These are phyloP conservation scores for Eutypella sp. DNA, from an alignment of 2,329 filamentous ascomycete genomes.

Conservation along the genomic window DNA sequence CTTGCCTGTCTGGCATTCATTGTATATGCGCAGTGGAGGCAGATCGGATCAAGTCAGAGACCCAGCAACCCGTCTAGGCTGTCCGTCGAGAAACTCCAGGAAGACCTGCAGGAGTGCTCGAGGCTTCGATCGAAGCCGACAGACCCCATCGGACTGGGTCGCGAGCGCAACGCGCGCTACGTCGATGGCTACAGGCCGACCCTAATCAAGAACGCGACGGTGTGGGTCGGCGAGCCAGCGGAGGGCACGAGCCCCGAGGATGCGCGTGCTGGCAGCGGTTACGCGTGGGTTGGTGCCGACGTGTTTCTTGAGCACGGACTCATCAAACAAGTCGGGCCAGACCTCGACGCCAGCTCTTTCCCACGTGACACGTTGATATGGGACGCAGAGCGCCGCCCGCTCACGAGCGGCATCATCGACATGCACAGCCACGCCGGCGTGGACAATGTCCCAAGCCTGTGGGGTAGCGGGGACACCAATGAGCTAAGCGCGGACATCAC, in stretches of 20 bases:
- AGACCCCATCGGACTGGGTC: slow-evolving; percentile 51
- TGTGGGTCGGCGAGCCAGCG: slow-evolving; percentile 60
- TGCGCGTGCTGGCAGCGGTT: slow-evolving; percentile 54
- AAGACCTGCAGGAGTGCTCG: slow-evolving; percentile 51
- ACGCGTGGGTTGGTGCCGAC: slow-evolving; percentile 55
- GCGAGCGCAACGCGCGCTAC: slow-evolving; percentile 57
- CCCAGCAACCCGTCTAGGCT: slow-evolving; percentile 26
- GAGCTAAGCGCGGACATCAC: slow-evolving; percentile 61
- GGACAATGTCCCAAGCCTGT: slow-evolving; percentile 48
- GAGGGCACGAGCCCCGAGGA: slow-evolving; percentile 48
- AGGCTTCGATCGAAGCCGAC: slow-evolving; percentile 49
- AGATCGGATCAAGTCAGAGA: slow-evolving; percentile 23
- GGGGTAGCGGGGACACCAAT: slow-evolving; percentile 55
- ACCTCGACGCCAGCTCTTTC: slow-evolving; percentile 29
- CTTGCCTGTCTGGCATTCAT: slow-evolving; percentile 47
- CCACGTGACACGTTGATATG: slow-evolving; percentile 46
- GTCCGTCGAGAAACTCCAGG: slow-evolving; percentile 47
- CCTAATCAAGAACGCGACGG: slow-evolving; percentile 60
- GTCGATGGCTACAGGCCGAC: slow-evolving; percentile 54
- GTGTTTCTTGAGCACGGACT: slow-evolving; percentile 57
- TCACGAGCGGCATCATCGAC: slow-evolving; percentile 65
- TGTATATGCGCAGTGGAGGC: slow-evolving; percentile 44
- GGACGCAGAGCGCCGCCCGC: slow-evolving; percentile 54
- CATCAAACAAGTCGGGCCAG: slow-evolving; percentile 46
- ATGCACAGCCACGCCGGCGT: slow-evolving; percentile 67